Evolutionary conservation across 495 filamentous ascomycete genomes (phyloP), one percentile per base, ranked within the genome.

Genomic region (Daldinia caldariorum): DNA sequence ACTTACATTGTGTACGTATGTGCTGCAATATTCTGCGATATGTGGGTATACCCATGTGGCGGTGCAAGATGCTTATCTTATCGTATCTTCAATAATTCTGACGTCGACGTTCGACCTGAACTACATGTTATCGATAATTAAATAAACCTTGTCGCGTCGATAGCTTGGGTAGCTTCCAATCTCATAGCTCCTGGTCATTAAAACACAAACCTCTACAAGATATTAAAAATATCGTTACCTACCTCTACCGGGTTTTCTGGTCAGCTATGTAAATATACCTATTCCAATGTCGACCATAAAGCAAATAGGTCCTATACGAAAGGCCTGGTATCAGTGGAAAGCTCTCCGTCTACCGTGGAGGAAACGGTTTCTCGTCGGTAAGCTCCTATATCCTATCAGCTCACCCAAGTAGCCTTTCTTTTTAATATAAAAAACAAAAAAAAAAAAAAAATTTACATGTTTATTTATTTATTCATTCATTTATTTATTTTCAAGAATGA

Each of bases 241-340:
- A 26, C 50, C 9, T n/a, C 32, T 34, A 49, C 29, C 18, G 8
- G 14, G 18, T 49, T 14, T 49, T 14, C 4, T 50, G 37, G 14
- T 34, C 18, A 9, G 16, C 8, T 51, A 66, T 66, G 63, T 53
- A 26, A 41, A 39, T 8, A 31, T 29, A 9, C 18, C 2, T 12
- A 35, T 13, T 16, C n/a, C 35, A 37, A 73, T 70, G 65, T 58
- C 58, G n/a, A 53, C 75, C 39, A 37, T 64, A 16, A 77, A 76
- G 62, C 77, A 76, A 47, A 65, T 79, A 53, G 74, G 82, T 12
- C 76, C 81, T 14, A 55, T 87, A 35, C 71, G 77, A 34, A 74
- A 76, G 57, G 75, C 81, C 29, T 97, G 93, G 92, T 91, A 88
- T 72, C 90, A 88, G 76, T 99, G 93, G 93, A 97, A 97, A 74